phyloP scores from a whole-genome alignment of 2,329 filamentous ascomycete species.

The Ceratocystis destructans region DNA sequence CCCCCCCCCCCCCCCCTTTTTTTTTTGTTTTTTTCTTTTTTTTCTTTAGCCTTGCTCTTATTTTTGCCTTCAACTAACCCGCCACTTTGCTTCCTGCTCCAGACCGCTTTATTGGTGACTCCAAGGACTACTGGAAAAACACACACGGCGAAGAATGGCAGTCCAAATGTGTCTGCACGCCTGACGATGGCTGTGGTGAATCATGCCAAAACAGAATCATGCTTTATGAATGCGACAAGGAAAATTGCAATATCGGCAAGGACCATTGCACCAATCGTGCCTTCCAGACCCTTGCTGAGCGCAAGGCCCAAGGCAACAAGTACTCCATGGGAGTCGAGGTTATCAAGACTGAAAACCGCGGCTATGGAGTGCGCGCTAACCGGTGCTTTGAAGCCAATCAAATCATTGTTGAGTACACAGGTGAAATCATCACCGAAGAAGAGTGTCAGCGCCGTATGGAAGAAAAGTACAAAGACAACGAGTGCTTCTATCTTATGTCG shows the following conservation, averaged over 20 bases:
- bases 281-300: slow-evolving; percentile 65
- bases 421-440: slow-evolving; percentile 89
- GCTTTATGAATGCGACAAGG: slow-evolving; percentile 90
- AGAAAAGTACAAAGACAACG: slow-evolving; percentile 82
- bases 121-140: slow-evolving; percentile 67
- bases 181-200: slow-evolving; percentile 71
- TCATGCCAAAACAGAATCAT: slow-evolving; percentile 90
- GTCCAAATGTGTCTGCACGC: slow-evolving; percentile 63
- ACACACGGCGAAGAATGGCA: slow-evolving; percentile 54
- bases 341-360: slow-evolving; percentile 75
- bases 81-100: slow-evolving; percentile 23
- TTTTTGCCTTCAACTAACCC: neutral
- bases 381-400: slow-evolving; percentile 76
- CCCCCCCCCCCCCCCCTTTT: neutral
- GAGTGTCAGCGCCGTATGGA: slow-evolving; percentile 93
- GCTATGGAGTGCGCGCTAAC: slow-evolving; percentile 83
- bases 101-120: slow-evolving; percentile 87
- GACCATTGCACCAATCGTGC: slow-evolving; percentile 70
- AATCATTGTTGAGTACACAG: slow-evolving; percentile 97
- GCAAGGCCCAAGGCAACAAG: slow-evolving; percentile 64
- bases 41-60: too few species aligned
- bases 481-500: slow-evolving; percentile 98
- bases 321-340: slow-evolving; percentile 93
- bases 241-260: slow-evolving; percentile 71
- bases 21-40: slow-evolving; percentile 7